phyloP scores from a whole-genome alignment of 768 basidiomycete genomes.

The Podaxis sp. region DNA sequence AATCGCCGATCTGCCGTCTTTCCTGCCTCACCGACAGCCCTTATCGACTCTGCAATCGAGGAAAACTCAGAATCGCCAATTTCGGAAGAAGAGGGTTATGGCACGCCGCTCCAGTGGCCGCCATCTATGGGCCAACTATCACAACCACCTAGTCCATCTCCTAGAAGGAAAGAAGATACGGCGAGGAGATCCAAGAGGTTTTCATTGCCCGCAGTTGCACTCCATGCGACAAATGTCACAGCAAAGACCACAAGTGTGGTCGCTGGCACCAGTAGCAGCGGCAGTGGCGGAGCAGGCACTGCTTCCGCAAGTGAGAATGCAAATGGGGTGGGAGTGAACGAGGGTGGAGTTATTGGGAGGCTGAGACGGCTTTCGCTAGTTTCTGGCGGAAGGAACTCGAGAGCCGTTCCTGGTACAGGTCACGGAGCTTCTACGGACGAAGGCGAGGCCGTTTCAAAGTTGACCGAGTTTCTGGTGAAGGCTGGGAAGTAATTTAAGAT shows the following conservation, averaged over 20 bases:
- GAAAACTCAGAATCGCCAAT: constrained; percentile 15
- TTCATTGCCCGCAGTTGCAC: constrained; percentile 73
- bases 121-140: constrained; percentile 19
- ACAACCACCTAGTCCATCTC: constrained; percentile 28
- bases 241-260: constrained; percentile 44
- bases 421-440: neutral
- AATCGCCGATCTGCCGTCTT: constrained; percentile 6
- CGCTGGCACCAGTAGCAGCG: constrained; percentile 26
- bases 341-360: constrained; percentile 7
- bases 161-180: constrained; percentile 54
- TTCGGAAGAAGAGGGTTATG: constrained; percentile 21
- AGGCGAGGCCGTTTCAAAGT: neutral
- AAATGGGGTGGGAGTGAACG: neutral
- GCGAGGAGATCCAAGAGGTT: constrained; percentile 66
- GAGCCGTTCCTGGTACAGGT: neutral
- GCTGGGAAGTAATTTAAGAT: too few species aligned
- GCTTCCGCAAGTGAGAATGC: neutral
- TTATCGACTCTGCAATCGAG: constrained; percentile 15
- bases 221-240: constrained; percentile 73
- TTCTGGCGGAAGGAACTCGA: neutral
- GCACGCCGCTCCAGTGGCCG: constrained; percentile 18
- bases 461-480: neutral
- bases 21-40: neutral
- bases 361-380: constrained; percentile 11
- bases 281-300: neutral